Base-by-base conservation (phyloP, 805 yeast species). In the Ogataea nakhonphanomensis region DNA sequence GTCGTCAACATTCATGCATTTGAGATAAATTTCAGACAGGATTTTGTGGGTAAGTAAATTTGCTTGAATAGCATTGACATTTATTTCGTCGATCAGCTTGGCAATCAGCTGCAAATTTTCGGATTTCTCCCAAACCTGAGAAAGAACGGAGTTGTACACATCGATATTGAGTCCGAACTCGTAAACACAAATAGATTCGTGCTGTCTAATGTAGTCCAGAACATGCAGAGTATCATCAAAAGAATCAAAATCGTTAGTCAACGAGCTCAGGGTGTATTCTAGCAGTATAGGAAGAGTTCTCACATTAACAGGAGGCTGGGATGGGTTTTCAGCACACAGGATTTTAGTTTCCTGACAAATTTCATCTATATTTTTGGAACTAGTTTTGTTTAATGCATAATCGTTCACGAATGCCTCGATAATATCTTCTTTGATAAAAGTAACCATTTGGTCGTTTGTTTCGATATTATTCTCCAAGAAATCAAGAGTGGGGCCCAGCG, bases 81-180 rank as follows among this genome's bases (percentile, higher is more conserved):
- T 30, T 35, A 62, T 41, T 43, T 63, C 67, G 20, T 58, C 58
- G 17, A 59, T 43, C 9, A 62, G 25, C 4, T 36, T 38, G 5
- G 48, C 39, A 7, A 62, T 41, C 13, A 55, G 28, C 11, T 50
- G 50, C 5, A 61, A 28, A 33, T 61, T 58, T 25, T 50, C 49
- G 0, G 65, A 52, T 21, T 52, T 51, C 0, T 45, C 41, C 66
- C 66, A 63, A 2, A 48, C 31, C 21, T 56, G 62, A 8, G 34
- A 26, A 1, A 63, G 20, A 7, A 62, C 25, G 2, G 55, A 37
- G 37, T 60, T 61, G 47, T 62, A 63, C 9, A 59, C 54, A 23
- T 57, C 57, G 8, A 52, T 55, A 30, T 58, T 53, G 37, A 62
- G 48, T 2, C 63, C 64, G 32, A 49, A 55, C 17, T 59, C 57